Base-by-base conservation (phyloP, 108 stramenopile species). In the Epithemia pelagica region DNA sequence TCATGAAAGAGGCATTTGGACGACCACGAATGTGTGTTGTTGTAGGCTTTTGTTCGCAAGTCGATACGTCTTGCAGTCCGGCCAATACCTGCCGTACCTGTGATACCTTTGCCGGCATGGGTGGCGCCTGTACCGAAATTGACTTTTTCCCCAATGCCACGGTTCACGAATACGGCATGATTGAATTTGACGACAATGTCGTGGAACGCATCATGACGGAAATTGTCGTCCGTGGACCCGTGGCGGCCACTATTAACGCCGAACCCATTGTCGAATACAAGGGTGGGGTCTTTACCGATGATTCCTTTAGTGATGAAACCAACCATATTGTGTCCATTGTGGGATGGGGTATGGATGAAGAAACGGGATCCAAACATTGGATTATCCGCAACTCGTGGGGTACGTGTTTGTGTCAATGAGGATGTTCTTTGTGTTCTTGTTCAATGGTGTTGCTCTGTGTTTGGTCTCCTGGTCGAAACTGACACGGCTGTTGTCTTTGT, bases 321-420 rank as follows among this genome's bases (percentile, higher is more conserved):
- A 96, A 96, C 73, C 97, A 98, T 72, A 89, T 96, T 70, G 87
- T 98, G 52, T 79, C 83, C 37, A 93, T 96, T 71, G 85, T 82
- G 26, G 97, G 97, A 7, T 98, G 90, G 94, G 97, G 82, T 52
- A 76, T 76, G 0, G 88, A 96, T 70, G 67, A 75, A 30, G 74
- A 82, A 26, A 77, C 71, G 37, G 78, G 84, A 19, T 78, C 63
- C 33, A 62, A 76, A 59, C 87, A 93, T 68, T 98, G 95, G 95
- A 92, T 96, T 68, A 72, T 95, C 52, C 78, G 97, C 46, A 96
- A 98, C 72, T 77, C 66, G 78, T 91, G 54, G 81, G 87, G 32
- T 92, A 46, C 5, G 37, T 46, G 37, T 15, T 10, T 46, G 5
- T 46, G 37, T 46, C 10, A 46, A 88, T 88, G 87, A 19, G 22